Percentiles rank a stretch among this genome's conserved stretches.
phyloP scores from a whole-genome alignment of 352 stramenopile genomes.

The Lagenidium sp. region DNA sequence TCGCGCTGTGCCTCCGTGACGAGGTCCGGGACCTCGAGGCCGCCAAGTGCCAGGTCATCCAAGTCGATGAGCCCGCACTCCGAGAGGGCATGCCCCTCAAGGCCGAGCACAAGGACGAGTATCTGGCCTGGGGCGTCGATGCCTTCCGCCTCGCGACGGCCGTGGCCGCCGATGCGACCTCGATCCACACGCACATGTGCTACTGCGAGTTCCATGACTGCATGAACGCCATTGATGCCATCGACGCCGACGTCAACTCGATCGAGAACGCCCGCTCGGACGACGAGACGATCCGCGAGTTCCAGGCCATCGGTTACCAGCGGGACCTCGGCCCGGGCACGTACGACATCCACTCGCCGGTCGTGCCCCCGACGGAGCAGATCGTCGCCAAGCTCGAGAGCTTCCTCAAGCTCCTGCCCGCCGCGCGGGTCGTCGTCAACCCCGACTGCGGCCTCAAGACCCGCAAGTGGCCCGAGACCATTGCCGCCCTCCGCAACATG shows the following conservation, averaged over 20 bases:
- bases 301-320: constrained; percentile 86
- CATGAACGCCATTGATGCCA: constrained; percentile 89
- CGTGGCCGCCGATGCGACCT: constrained; percentile 82
- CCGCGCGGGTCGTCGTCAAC: constrained; percentile 83
- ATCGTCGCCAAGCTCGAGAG: constrained; percentile 85
- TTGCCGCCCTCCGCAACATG: constrained; percentile 85
- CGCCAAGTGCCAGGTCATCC: constrained; percentile 85
- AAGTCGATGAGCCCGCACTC: constrained; percentile 90
- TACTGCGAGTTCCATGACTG: constrained; percentile 94
- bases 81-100: constrained; percentile 90
- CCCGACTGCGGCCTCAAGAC: constrained; percentile 93
- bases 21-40: constrained; percentile 88
- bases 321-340: constrained; percentile 87
- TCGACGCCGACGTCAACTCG: constrained; percentile 93
- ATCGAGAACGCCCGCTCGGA: constrained; percentile 91
- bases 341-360: constrained; percentile 93
- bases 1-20: constrained; percentile 84
- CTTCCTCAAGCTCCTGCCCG: constrained; percentile 76
- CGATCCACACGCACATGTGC: constrained; percentile 95
- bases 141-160: constrained; percentile 86
- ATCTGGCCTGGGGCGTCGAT: constrained; percentile 70
- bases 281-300: constrained; percentile 86
- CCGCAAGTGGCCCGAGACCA: constrained; percentile 88
- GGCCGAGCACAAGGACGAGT: constrained; percentile 74
- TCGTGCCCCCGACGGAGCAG: constrained; percentile 82